Evolutionary conservation across 2,329 filamentous ascomycete genomes (phyloP).

Genomic region (Alternaria sp.): DNA sequence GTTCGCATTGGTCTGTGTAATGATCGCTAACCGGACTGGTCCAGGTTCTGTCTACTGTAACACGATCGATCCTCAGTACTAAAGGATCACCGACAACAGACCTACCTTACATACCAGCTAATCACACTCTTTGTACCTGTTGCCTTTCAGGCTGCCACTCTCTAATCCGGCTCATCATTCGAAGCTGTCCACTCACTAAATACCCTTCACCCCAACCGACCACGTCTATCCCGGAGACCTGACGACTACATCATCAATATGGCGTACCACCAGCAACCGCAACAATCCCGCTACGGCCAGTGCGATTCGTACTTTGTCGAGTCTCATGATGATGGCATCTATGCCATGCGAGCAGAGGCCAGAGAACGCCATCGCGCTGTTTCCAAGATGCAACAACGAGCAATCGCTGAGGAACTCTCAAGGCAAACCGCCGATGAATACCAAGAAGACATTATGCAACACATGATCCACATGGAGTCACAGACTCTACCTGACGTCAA

Average conservation of each 20-base stretch:
- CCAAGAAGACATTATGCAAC: conserved; percentile 89
- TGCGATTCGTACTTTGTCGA: conserved; percentile 77
- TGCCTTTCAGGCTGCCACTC: conserved; percentile 61
- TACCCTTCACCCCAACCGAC: conserved; percentile 24
- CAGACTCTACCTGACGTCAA: conserved; percentile 95
- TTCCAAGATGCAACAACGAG: conserved; percentile 83
- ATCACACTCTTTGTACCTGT: conserved; percentile 63
- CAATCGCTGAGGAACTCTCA: conserved; percentile 88
- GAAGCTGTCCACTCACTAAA: conserved; percentile 55
- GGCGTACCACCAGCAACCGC: conserved; percentile 63
- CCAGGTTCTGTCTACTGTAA: conserved; percentile 47
- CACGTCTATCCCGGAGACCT: conserved; percentile 54
- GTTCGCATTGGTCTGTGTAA: conserved; percentile 12
- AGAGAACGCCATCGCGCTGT: conserved; percentile 81
- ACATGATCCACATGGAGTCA: conserved; percentile 96
- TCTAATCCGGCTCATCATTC: conserved; percentile 53
- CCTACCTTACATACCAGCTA: conserved; percentile 63
- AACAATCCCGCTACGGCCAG: conserved; percentile 65
- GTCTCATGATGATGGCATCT: conserved; percentile 63
- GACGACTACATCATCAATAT: conserved; percentile 62
- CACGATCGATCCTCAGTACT: conserved; percentile 47
- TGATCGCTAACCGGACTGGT: conserved; percentile 29
- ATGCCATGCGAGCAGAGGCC: conserved; percentile 68
- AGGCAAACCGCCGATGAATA: conserved; percentile 88
- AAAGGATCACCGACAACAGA: conserved; percentile 45